Evolutionary conservation across 78 protist genomes (phyloP).

Genomic region (Dictyostelium brefeldianum): DNA sequence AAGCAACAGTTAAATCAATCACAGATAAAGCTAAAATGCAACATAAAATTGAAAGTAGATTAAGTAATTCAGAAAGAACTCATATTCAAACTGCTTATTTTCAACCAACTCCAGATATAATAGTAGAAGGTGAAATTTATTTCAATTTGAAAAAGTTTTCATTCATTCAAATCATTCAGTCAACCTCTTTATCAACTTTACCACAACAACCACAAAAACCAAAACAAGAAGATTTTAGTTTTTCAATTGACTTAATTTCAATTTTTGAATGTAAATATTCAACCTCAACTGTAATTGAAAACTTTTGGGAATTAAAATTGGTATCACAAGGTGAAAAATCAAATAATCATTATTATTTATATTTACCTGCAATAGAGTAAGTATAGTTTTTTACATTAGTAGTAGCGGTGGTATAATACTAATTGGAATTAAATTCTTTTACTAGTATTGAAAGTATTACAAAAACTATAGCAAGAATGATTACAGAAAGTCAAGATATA

Average conservation of each 20-base stretch:
- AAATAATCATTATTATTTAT: constrained; percentile 9
- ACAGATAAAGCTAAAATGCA: constrained; percentile 26
- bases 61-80: constrained; percentile 23
- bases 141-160: constrained; percentile 52
- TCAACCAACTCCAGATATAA: constrained; percentile 30
- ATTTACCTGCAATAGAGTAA: constrained; percentile 48
- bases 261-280: constrained; percentile 63
- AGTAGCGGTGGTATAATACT: no score
- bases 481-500: constrained; percentile 79
- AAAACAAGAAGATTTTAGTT: constrained; percentile 44
- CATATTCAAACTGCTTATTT: constrained; percentile 35
- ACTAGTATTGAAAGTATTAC: constrained; percentile 54
- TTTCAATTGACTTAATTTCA: constrained; percentile 56
- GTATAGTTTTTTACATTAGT: background rate
- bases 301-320: constrained; percentile 10
- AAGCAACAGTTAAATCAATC: constrained; percentile 30
- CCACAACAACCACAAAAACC: no score
- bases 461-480: constrained; percentile 54
- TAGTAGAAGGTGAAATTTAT: constrained; percentile 55
- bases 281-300: background rate
- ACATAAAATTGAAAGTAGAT: constrained; percentile 19
- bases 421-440: constrained; percentile 1
- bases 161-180: constrained; percentile 31
- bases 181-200: no score
- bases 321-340: constrained; percentile 60